Conservation (phyloP, 129 eudicot species). For the Arctium lappa region DNA sequence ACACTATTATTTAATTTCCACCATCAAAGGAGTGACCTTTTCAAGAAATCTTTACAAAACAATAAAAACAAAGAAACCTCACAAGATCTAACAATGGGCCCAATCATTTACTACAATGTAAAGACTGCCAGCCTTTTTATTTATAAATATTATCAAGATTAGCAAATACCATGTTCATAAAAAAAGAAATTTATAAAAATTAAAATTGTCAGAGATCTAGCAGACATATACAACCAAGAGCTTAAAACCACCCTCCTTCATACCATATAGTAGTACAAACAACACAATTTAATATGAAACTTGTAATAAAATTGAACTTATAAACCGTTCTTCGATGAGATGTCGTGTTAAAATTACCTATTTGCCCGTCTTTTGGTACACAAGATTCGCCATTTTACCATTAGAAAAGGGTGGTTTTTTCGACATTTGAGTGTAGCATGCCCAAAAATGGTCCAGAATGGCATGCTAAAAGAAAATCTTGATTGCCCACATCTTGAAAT, state of each 20-base stretch:
- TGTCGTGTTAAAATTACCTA: constrained; percentile 9
- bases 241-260: constrained; percentile 18
- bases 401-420: neutral
- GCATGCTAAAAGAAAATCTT: neutral
- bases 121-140: constrained; percentile 22
- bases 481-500: neutral
- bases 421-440: neutral
- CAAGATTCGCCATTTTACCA: constrained; percentile 4
- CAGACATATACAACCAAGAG: constrained; percentile 26
- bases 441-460: neutral
- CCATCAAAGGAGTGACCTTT: constrained; percentile 11
- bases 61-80: constrained; percentile 10
- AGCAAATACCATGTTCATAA: constrained; percentile 18
- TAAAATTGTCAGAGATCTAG: constrained; percentile 33
- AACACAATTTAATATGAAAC: neutral
- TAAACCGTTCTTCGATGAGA: neutral
- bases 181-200: neutral
- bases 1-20: neutral
- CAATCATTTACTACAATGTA: constrained; percentile 31
- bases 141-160: constrained; percentile 6
- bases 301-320: neutral
- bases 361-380: constrained; percentile 10
- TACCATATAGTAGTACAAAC: constrained; percentile 21
- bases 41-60: neutral
- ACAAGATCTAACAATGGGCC: constrained; percentile 30